Percentiles rank a stretch among this genome's conserved stretches.
Conservation (phyloP, 2,329 filamentous ascomycete species). For the Capronia americana region DNA sequence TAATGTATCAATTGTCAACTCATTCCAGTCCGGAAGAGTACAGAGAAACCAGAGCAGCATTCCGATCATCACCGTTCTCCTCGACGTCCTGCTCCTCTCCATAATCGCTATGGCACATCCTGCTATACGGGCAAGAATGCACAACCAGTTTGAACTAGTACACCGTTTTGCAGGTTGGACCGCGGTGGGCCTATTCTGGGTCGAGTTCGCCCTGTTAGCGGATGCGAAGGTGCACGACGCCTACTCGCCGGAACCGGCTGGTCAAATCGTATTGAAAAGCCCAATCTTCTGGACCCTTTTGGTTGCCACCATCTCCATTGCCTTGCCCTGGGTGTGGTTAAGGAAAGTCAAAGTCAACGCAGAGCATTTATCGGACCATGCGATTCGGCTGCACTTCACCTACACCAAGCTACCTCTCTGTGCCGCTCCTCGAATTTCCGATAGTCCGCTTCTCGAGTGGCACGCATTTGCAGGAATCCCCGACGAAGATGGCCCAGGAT, state of each 20-base stretch:
- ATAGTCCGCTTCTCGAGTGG: conserved; percentile 71
- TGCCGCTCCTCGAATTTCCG: conserved; percentile 65
- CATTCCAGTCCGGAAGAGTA: conserved; percentile 15
- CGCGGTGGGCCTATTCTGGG: conserved; percentile 69
- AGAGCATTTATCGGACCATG: conserved; percentile 73
- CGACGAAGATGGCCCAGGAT: conserved; percentile 62
- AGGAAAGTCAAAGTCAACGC: conserved; percentile 70
- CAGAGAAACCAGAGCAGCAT: conserved; percentile 46
- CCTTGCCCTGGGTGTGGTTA: conserved; percentile 76
- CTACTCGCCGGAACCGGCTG: conserved; percentile 39
- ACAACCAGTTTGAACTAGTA: conserved; percentile 73
- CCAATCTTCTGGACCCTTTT: conserved; percentile 72
- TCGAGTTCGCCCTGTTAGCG: conserved; percentile 64
- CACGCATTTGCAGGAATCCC: conserved; percentile 79
- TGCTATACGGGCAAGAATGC: conserved; percentile 64
- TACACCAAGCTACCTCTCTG: conserved; percentile 66
- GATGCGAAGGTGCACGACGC: conserved; percentile 43
- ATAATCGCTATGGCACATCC: conserved; percentile 71
- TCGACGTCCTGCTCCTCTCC: conserved; percentile 62
- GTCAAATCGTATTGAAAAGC: conserved; percentile 45
- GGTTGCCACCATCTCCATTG: conserved; percentile 67
- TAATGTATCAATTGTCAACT: conserved; percentile 45
- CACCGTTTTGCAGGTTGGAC: conserved; percentile 79
- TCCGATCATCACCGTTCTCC: conserved; percentile 62
- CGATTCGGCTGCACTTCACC: conserved; percentile 72